Conservation (phyloP, 2,329 filamentous ascomycete genomes). For the Beauveria australis region DNA sequence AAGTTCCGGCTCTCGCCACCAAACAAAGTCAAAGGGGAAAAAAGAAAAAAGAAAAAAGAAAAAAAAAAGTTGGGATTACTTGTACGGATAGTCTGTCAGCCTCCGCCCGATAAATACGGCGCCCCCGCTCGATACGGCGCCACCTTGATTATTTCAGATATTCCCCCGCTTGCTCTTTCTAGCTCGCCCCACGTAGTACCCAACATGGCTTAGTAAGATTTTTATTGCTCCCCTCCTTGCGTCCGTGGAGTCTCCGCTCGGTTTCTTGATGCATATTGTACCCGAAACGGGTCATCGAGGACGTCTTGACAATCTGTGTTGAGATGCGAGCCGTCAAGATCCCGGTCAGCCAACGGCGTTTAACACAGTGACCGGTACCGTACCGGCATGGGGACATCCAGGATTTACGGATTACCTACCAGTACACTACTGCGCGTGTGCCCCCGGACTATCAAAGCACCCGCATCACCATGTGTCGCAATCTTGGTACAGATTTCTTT, state of each 20-base stretch:
- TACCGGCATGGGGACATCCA: background rate
- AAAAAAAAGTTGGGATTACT: no score
- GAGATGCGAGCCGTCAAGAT: background rate
- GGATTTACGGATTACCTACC: background rate
- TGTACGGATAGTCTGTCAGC: no score
- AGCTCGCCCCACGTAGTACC: background rate
- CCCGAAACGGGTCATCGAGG: no score
- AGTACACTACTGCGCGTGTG: no score
- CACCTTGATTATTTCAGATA: background rate
- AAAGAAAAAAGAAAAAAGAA: no score
- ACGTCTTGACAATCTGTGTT: no score
- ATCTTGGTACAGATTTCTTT: background rate
- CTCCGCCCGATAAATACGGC: constrained; percentile 1
- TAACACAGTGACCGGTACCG: background rate
- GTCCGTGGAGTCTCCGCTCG: background rate
- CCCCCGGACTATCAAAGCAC: no score
- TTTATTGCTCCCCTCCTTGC: no score
- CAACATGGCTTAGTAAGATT: no score
- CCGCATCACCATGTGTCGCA: background rate
- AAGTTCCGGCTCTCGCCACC: background rate
- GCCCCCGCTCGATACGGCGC: constrained; percentile 1
- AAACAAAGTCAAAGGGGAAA: background rate
- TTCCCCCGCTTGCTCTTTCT: no score
- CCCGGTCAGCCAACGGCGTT: background rate
- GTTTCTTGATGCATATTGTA: background rate